Evolutionary conservation across 2,329 filamentous ascomycete genomes (phyloP), one percentile per base, ranked within the genome.

Genomic region (Emmonsia crescens): DNA sequence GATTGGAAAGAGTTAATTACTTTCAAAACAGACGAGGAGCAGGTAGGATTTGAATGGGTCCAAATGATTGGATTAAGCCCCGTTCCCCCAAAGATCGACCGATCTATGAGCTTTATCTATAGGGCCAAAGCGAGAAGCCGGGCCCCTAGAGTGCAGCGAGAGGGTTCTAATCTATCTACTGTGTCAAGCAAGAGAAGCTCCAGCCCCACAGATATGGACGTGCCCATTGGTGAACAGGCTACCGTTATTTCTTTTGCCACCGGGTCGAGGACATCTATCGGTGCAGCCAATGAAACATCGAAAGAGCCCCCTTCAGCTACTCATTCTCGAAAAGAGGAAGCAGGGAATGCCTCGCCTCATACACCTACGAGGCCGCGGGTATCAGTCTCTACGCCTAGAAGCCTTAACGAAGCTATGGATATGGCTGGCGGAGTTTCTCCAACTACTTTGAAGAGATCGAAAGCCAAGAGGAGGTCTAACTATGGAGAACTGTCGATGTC

Each of bases 1-100:
- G 85, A 89, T 65, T 97, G 93, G 92, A 86, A 86, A 64, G 92
- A 99, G 75, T 78, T 96, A 6, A 78, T 97, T 62, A 87, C 85
- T n/a, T 79, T 97, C 19, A 83, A 81, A 10, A 85, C 89, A 2
- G 87, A 92, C 60, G 85, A 89, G 70, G 87, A 91, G 64, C 86
- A 89, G 61, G 85, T 91, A 63, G 85, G 88, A 5, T 77, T 83
- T 19, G 94, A 97, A 74, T 99, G 94, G 94, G 79, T 96, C 44
- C 83, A 89, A 46, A 89, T 96, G 75, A 77, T 97, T n/a, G 85
- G 85, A n/a, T 74, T 83, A 36, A 78, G 79, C 40, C 87, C 87
- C 33, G 76, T 86, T 40, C 85, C 85, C 27, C 85, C 85, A 48
- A 77, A 78, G 46, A 78, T 87, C 36, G 78, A 79, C 60, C 78